A percentile compares a stretch with the other conserved stretches of the same genome.
These are phyloP conservation scores for Parachlorella kessleri DNA, from an alignment of 139 green algal species.

Conservation along the genomic window DNA sequence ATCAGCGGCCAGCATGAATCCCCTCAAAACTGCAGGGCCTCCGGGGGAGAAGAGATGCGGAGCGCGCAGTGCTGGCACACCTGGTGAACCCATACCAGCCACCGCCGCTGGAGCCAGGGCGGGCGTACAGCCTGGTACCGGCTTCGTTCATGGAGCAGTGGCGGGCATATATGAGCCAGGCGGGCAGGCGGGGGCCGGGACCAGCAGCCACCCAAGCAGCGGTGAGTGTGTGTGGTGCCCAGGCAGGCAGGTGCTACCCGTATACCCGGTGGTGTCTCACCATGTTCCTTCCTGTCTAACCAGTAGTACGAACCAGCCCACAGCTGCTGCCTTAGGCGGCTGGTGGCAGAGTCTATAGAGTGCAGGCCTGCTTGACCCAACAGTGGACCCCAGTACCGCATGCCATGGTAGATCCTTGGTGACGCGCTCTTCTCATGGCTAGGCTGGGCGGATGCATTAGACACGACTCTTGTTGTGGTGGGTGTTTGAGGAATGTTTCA, in stretches of 20 bases:
- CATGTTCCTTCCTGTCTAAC: no score
- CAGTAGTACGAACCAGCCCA: no score
- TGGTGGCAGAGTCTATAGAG: no score
- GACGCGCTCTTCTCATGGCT: no score
- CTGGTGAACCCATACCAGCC: conserved; percentile 37
- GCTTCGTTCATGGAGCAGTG: conserved; percentile 54
- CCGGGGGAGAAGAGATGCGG: conserved; percentile 25
- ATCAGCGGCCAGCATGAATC: not conserved
- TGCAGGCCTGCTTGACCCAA: no score
- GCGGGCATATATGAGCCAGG: conserved; percentile 40
- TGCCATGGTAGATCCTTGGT: no score
- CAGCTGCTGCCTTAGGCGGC: no score
- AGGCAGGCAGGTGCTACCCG: no score
- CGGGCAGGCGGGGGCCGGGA: conserved; percentile 3
- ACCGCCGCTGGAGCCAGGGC: conserved; percentile 39
- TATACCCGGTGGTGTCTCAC: no score
- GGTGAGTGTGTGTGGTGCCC: no score
- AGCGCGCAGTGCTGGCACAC: conserved; percentile 39
- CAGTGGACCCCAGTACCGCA: no score
- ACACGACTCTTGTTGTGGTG: not conserved
- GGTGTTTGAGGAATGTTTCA: not conserved
- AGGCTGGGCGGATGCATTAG: not conserved
- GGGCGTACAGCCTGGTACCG: conserved; percentile 63
- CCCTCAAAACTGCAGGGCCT: conserved; percentile 37
- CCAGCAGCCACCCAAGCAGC: not conserved